Conservation (phyloP, 768 basidiomycete genomes). For the Boletus barrowsii region DNA sequence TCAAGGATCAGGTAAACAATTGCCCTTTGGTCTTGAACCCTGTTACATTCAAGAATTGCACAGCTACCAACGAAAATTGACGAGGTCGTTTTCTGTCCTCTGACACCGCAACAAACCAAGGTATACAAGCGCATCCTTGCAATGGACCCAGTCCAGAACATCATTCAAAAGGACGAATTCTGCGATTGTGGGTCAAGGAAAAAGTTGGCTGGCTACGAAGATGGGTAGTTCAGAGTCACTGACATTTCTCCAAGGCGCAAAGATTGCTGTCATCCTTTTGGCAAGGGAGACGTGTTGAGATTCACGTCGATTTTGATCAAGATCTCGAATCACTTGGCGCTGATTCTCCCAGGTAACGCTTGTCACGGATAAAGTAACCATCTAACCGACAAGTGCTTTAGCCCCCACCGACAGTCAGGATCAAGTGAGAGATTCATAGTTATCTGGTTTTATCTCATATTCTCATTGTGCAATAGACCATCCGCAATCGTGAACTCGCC, state of each 20-base stretch:
- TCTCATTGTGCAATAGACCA: slow-evolving; percentile 28
- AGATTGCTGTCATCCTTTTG: slow-evolving; percentile 51
- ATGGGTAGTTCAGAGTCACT: neutral
- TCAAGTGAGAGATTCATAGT: slow-evolving; percentile 43
- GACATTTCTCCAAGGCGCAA: slow-evolving; percentile 45
- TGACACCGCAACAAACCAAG: slow-evolving; percentile 64
- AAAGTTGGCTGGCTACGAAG: slow-evolving; percentile 39
- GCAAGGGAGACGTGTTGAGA: slow-evolving; percentile 58
- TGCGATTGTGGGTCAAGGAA: slow-evolving; percentile 70
- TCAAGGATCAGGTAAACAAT: slow-evolving; percentile 56
- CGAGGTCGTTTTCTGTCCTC: slow-evolving; percentile 90
- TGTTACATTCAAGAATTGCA: neutral
- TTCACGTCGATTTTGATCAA: slow-evolving; percentile 83
- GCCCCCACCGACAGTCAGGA: slow-evolving; percentile 67
- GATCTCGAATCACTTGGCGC: slow-evolving; percentile 81
- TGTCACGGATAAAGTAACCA: neutral
- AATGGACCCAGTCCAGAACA: slow-evolving; percentile 64
- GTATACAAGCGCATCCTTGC: slow-evolving; percentile 72
- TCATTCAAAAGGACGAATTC: slow-evolving; percentile 65
- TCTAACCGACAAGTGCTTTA: slow-evolving; percentile 27
- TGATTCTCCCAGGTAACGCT: slow-evolving; percentile 75
- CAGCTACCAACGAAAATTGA: slow-evolving; percentile 88
- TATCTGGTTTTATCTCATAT: neutral
- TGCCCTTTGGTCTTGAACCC: neutral
- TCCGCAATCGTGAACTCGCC: slow-evolving; percentile 60